A percentile compares a stretch with the other conserved stretches of the same genome.
Evolutionary conservation across 139 green algal species (phyloP).

Genomic region (Tetraselmis chui): DNA sequence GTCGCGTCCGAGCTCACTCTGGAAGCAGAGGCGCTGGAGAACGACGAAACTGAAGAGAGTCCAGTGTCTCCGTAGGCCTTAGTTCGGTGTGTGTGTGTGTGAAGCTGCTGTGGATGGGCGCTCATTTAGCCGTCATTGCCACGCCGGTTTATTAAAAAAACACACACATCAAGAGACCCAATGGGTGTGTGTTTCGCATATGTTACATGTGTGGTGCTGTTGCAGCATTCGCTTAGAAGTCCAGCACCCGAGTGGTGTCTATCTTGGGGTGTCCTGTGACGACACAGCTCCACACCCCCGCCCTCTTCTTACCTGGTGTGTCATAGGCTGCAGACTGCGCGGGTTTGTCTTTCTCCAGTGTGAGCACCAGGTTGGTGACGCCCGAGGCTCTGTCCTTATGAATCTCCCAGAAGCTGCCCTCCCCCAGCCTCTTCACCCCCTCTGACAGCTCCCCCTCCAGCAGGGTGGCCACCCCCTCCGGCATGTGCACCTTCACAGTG

Average conservation of each 20-base stretch:
- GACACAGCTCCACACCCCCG: background rate
- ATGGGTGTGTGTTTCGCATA: too few relatives aligned
- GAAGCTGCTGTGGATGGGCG: too few relatives aligned
- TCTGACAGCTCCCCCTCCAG: background rate
- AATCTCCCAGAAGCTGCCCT: background rate
- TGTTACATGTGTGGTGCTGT: too few relatives aligned
- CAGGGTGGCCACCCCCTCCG: background rate
- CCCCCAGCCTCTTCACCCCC: background rate
- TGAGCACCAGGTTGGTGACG: background rate
- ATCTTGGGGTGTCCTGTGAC: background rate
- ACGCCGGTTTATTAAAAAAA: too few relatives aligned
- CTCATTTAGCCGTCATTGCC: too few relatives aligned
- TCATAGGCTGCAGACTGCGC: too few relatives aligned
- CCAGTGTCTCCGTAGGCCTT: background rate
- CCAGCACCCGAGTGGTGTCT: background rate
- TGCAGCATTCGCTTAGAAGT: too few relatives aligned
- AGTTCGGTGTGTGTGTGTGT: too few relatives aligned
- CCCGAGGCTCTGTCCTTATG: background rate
- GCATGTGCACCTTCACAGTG: background rate
- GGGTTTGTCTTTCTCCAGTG: background rate
- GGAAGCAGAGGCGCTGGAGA: background rate
- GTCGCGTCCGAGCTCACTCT: background rate
- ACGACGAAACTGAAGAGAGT: background rate
- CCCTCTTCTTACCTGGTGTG: background rate
- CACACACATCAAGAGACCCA: too few relatives aligned